These are phyloP conservation scores for Phytophthora pseudosyringae DNA, from an alignment of 352 stramenopile species.

Conservation along the genomic window DNA sequence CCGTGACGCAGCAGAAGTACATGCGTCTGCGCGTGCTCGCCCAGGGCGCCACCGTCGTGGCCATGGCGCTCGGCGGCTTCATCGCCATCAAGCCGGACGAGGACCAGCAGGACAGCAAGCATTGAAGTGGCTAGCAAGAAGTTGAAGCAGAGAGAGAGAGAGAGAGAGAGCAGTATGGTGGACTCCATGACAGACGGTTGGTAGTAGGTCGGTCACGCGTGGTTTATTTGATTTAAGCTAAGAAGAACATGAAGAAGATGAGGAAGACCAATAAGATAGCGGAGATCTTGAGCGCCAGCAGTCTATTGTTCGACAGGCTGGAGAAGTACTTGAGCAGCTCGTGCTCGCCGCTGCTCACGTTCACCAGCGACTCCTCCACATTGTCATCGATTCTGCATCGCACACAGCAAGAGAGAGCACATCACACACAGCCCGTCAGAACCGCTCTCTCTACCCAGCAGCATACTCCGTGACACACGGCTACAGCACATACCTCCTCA, in stretches of 20 bases:
- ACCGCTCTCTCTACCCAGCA: background rate
- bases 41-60: slow-evolving; percentile 76
- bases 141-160: slow-evolving; percentile 6
- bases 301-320: slow-evolving; percentile 87
- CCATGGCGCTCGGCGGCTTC: slow-evolving; percentile 69
- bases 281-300: slow-evolving; percentile 85
- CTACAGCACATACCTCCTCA: slow-evolving; percentile 59
- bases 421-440: slow-evolving; percentile 21
- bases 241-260: slow-evolving; percentile 91
- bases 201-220: slow-evolving; percentile 13
- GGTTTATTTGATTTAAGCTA: slow-evolving; percentile 67
- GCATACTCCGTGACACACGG: background rate
- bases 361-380: slow-evolving; percentile 79
- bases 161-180: background rate
- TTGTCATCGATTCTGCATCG: slow-evolving; percentile 83
- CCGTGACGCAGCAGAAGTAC: slow-evolving; percentile 79
- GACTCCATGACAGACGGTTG: background rate
- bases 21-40: slow-evolving; percentile 79
- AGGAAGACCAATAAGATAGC: slow-evolving; percentile 90
- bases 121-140: background rate
- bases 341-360: slow-evolving; percentile 78
- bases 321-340: slow-evolving; percentile 89
- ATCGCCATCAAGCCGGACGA: slow-evolving; percentile 66
- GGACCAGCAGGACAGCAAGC: slow-evolving; percentile 22
- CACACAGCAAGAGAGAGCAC: background rate